Evolutionary conservation across 768 basidiomycete genomes (phyloP).

Genomic region (Leccinum obscurum): DNA sequence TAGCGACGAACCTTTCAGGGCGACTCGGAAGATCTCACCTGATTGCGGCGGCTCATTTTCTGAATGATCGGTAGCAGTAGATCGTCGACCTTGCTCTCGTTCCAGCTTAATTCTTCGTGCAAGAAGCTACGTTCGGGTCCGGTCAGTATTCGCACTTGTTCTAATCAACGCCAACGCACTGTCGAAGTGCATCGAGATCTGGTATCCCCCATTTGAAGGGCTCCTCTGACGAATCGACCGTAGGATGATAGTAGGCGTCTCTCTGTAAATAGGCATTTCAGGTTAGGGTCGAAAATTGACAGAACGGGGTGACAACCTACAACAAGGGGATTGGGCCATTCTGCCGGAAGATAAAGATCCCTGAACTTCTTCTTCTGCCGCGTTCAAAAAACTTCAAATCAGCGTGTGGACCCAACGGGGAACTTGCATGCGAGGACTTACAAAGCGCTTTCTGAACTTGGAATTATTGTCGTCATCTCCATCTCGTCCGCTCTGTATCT

Average conservation of each 20-base stretch:
- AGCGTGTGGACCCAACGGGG: constrained; percentile 6
- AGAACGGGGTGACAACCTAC: constrained; percentile 45
- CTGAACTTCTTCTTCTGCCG: constrained; percentile 87
- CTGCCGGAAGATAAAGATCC: constrained; percentile 70
- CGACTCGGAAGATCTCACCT: constrained; percentile 43
- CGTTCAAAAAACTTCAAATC: constrained; percentile 5
- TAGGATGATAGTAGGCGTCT: constrained; percentile 91
- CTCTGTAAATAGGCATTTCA: constrained; percentile 46
- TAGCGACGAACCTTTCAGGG: constrained; percentile 1
- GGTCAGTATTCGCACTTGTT: constrained; percentile 15
- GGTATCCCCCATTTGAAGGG: constrained; percentile 96
- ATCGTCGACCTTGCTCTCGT: constrained; percentile 81
- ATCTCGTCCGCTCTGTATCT: constrained; percentile 90
- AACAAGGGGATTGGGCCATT: constrained; percentile 94
- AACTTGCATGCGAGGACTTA: constrained; percentile 41
- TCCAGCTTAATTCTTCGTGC: constrained; percentile 79
- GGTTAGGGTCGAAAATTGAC: constrained; percentile 2
- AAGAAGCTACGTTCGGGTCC: constrained; percentile 52
- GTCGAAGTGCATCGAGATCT: constrained; percentile 89
- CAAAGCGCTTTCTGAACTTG: constrained; percentile 82
- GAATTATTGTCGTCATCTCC: constrained; percentile 67
- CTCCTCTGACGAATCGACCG: constrained; percentile 88
- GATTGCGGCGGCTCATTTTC: constrained; percentile 78
- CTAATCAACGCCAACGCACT: constrained; percentile 47
- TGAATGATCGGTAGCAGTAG: constrained; percentile 90